A percentile compares a stretch with the other conserved stretches of the same genome.
Conservation (phyloP, 352 stramenopile genomes). For the Globisporangium nodosum region DNA sequence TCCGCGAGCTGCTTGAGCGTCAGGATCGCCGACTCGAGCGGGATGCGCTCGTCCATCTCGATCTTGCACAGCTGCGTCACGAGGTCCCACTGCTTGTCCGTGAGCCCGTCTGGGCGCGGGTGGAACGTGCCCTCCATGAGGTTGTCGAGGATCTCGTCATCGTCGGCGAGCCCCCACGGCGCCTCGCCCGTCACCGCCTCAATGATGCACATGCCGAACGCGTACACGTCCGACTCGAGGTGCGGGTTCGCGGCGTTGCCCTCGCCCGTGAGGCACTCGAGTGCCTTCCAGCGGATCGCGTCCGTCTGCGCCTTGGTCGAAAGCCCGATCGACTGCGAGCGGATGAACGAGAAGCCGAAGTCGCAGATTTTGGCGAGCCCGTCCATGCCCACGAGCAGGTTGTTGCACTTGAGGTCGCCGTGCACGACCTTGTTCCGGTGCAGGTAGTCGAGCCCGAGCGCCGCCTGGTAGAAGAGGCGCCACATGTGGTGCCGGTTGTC, state of each 20-base stretch:
- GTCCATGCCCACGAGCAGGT: slow-evolving; percentile 71
- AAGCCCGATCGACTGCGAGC: slow-evolving; percentile 21
- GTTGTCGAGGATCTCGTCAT: slow-evolving; percentile 24
- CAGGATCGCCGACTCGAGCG: slow-evolving; percentile 5
- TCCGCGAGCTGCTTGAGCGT: slow-evolving; percentile 11
- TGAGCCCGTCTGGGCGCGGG: slow-evolving; percentile 7
- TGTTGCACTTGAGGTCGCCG: slow-evolving; percentile 85
- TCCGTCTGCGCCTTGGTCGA: slow-evolving; percentile 28
- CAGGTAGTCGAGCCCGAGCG: slow-evolving; percentile 48
- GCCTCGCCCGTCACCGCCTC: slow-evolving; percentile 28
- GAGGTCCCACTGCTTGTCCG: slow-evolving; percentile 13
- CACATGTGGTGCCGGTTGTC: slow-evolving; percentile 18
- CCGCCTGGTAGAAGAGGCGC: slow-evolving; percentile 30
- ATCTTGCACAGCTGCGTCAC: slow-evolving; percentile 7
- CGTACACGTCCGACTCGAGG: slow-evolving; percentile 33
- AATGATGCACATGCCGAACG: slow-evolving; percentile 39
- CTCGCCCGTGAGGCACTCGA: slow-evolving; percentile 24
- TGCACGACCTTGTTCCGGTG: slow-evolving; percentile 66
- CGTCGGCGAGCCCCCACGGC: slow-evolving; percentile 25
- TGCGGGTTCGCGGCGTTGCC: slow-evolving; percentile 10
- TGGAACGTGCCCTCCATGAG: slow-evolving; percentile 10
- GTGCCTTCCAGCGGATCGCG: slow-evolving; percentile 33
- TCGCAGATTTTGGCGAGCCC: slow-evolving; percentile 34
- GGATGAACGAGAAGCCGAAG: slow-evolving; percentile 38
- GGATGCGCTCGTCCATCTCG: slow-evolving; percentile 7